Evolutionary conservation across 1,139 yeast species (phyloP), one percentile per base, ranked within the genome.

Genomic region (Taiozyma sp.): DNA sequence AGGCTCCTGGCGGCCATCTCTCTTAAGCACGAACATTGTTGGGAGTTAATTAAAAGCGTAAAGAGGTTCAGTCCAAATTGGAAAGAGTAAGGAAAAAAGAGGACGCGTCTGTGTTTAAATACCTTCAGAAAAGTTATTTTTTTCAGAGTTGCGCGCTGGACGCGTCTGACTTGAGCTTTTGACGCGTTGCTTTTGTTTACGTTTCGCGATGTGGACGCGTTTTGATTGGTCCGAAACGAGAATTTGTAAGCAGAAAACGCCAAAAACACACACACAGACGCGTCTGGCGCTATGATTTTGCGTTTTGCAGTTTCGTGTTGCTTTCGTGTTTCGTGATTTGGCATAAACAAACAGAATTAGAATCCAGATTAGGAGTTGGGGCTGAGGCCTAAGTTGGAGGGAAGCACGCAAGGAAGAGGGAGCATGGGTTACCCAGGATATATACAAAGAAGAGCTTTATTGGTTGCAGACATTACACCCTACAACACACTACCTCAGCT

Each of bases 1-100:
- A 49, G 89, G 89, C 70, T 88, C 96, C 69, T 84, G 81, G 64
- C 85, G 88, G 55, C 96, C 96, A 70, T 87, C 82, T 72, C 85
- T 74, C 68, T 80, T 80, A 64, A 70, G 75, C 51, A 78, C 83
- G 65, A 72, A 77, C 83, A 78, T 78, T 19, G 14, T 11, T 39
- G n/a, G 29, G 6, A 24, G 29, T n/a, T n/a, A 45, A 47, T n/a
- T n/a, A 45, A 47, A 19, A 34, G 28, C 30, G 32, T 16, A 26
- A 39, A 24, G 28, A 32, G 37, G 29, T 19, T 37, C 19, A 28
- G 37, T 19, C 28, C 19, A 13, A 10, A 10, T 14, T 11, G 32
- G 30, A n/a, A 39, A 28, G 24, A 28, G 19, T 32, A 42, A n/a
- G 26, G 43, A 47, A 16, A 34, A 44, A 48, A 45, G 47, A 22